Evolutionary conservation across 2,329 filamentous ascomycete species (phyloP), one percentile per base, ranked within the genome.

Genomic region (Fusarium luffae): DNA sequence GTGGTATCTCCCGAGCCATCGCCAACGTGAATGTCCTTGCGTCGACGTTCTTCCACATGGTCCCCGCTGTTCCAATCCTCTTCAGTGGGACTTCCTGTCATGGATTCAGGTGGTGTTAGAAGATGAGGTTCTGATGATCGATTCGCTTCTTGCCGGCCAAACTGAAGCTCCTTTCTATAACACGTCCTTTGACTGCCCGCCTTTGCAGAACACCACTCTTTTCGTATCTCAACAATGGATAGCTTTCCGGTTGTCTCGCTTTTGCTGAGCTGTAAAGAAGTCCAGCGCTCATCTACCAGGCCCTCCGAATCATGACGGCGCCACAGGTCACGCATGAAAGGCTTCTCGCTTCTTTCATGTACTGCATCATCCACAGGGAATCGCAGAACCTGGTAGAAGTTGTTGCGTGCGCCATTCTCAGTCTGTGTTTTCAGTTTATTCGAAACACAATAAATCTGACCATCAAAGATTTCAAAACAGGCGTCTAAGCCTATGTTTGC

Each of bases 221-320:
- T 89, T 16, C 92, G 85, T 30, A 86, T 86, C 77, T 94, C 92
- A 1, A 92, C 78, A 19, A 93, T 89, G 52, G 86, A 82, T 2
- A 92, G 78, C 16, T 83, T 77, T 2, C 88, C 87, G 0, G 85
- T 89, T 13, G 73, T 72, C 63, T 92, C 88, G 62, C 92, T 87
- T 34, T 82, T 82, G 28, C 87, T 84, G 2, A 94, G 80, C 6
- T 85, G 85, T 5, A 94, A 79, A 60, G 89, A 87, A 0, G 88
- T 90, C 91, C 92, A 94, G 4, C 90, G 86, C 71, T 93, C 89
- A 69, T 94, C 91, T 18, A 93, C 88, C 0, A 90, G 87, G 0
- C 92, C 92, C 76, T 94, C 91, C 28, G 81, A 81, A 70, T 93
- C 89, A 51, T 90, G 84, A 18, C 91, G 86, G 10, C 91, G 84